Base-by-base conservation (phyloP, 108 stramenopile genomes). In the Cyclotella sp. region DNA sequence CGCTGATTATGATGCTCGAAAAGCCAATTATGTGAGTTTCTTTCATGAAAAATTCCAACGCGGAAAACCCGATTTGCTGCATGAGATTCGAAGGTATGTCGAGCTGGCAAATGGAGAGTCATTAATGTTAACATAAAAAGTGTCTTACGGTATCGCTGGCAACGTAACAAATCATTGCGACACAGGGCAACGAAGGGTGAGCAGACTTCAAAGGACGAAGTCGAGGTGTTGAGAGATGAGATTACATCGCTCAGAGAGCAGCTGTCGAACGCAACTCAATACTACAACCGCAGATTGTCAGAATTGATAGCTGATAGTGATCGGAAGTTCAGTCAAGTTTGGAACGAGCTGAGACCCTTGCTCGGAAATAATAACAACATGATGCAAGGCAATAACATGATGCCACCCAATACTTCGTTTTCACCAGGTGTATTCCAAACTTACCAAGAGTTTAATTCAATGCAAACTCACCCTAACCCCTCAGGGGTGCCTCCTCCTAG, bases 31-130 rank as follows among this genome's bases (percentile, higher is more conserved):
- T 59, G 85, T 91, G 52, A 83, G 88, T 0, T 91, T 91, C 52
- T 91, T 81, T 76, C 91, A 91, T 54, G 84, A 89, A 55, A 86
- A 91, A 39, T 91, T 91, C 70, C 88, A 91, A 70, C 81, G 85
- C 69, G 84, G 85, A 51, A 77, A 76, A 47, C 91, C 91, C 5
- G 87, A 91, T n/a, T 67, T 91, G 26, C 72, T 91, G 22, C 74
- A 77, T 22, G 81, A 84, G 13, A 91, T 91, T 59, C 85, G 84
- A 60, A 79, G 91, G 40, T 70, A 9, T 57, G 69, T 87, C 69
- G 65, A 79, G 80, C 39, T 78, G 24, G 58, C 5, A 22, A 5
- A 26, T 59, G 3, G 19, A 16, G 6, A 15, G 3, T 59, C 58
- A 59, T 22, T 13, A 27, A 13, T 16, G 28, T 59, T 34, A 34